Percentiles rank a stretch among this genome's conserved stretches.
Evolutionary conservation across 23 red algal genomes (phyloP).

Genomic region (Pyropia yezoensis): DNA sequence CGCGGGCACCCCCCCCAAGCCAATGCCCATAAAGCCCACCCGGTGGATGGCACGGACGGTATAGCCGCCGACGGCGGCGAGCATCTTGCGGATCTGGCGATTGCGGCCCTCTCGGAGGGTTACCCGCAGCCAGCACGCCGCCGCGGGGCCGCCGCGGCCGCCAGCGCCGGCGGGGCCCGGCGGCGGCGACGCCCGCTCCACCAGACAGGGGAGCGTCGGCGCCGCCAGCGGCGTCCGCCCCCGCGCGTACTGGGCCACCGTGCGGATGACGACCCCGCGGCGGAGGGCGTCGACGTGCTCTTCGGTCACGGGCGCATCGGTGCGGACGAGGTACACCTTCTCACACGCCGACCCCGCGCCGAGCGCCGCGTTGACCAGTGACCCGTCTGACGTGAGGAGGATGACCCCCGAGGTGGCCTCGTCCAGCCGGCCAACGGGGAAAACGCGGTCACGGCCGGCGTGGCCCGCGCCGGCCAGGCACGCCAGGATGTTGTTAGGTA

Average conservation of each 20-base stretch:
- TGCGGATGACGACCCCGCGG: slow-evolving; percentile 34
- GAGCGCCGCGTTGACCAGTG: slow-evolving; percentile 24
- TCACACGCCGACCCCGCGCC: slow-evolving; percentile 9
- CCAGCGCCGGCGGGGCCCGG: background rate
- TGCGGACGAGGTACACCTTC: slow-evolving; percentile 36
- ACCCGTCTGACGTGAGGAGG: slow-evolving; percentile 45
- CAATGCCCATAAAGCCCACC: slow-evolving; percentile 55
- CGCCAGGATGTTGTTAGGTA: slow-evolving; percentile 35
- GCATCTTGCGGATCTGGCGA: slow-evolving; percentile 63
- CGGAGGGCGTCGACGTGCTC: slow-evolving; percentile 19
- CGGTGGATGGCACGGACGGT: slow-evolving; percentile 36
- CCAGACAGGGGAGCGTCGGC: slow-evolving; percentile 23
- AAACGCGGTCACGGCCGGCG: slow-evolving; percentile 15
- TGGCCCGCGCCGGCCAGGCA: slow-evolving; percentile 8
- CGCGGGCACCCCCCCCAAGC: slow-evolving; percentile 14
- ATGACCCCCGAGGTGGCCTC: slow-evolving; percentile 43
- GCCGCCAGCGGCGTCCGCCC: slow-evolving; percentile 5
- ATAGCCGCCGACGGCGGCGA: slow-evolving; percentile 37
- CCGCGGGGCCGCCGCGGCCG: background rate
- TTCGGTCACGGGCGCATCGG: slow-evolving; percentile 12
- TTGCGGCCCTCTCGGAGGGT: slow-evolving; percentile 37
- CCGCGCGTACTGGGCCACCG: slow-evolving; percentile 6
- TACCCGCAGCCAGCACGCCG: slow-evolving; percentile 6
- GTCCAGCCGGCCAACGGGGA: slow-evolving; percentile 57
- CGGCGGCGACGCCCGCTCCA: background rate